These are phyloP conservation scores for Parathielavia appendiculata DNA, from an alignment of 495 filamentous ascomycete species.

Conservation along the genomic window DNA sequence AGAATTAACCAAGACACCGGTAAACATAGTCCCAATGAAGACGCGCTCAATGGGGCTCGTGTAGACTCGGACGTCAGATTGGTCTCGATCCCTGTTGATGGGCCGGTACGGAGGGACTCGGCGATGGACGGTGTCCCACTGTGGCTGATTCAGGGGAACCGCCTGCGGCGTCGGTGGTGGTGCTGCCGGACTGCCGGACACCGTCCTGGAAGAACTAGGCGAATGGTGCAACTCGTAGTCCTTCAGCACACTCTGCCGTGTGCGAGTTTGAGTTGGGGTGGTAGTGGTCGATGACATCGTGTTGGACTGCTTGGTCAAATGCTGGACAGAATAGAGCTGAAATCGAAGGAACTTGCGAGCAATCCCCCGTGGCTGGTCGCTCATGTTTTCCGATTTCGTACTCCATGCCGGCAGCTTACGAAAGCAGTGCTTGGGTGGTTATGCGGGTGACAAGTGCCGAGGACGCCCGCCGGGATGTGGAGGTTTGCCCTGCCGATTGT, in stretches of 20 bases:
- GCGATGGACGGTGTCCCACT: neutral
- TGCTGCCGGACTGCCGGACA: neutral
- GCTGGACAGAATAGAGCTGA: too few relatives aligned
- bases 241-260: neutral
- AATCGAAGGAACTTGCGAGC: too few relatives aligned
- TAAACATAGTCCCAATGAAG: conserved; percentile 6
- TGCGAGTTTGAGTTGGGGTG: conserved; percentile 2
- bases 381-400: too few relatives aligned
- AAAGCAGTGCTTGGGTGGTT: neutral
- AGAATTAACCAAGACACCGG: neutral
- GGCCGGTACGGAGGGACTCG: neutral
- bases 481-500: neutral
- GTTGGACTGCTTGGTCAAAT: neutral
- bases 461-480: conserved; percentile 1
- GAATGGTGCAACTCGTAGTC: conserved; percentile 8
- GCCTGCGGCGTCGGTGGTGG: neutral
- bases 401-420: neutral
- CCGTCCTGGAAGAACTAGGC: neutral
- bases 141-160: neutral
- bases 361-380: too few relatives aligned
- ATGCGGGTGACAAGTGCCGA: neutral
- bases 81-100: neutral
- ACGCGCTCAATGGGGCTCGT: neutral
- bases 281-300: conserved; percentile 2
- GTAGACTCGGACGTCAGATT: neutral